phyloP scores from a whole-genome alignment of 306 rosid genomes.

The Ormosia emarginata region DNA sequence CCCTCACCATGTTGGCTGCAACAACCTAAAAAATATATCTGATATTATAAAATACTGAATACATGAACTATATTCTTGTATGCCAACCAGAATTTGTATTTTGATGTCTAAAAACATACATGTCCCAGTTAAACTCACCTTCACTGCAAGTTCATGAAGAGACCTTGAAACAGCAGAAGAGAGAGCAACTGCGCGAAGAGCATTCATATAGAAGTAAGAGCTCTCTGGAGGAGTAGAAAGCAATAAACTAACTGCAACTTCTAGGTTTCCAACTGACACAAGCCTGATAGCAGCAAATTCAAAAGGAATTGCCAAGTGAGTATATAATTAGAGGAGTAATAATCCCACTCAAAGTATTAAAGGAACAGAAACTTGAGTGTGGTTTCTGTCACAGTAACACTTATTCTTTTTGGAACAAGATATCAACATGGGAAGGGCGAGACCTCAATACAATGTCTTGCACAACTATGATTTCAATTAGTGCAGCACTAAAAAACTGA shows the following conservation, averaged over 20 bases:
- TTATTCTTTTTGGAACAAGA: not conserved
- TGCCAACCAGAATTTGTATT: conserved; percentile 16
- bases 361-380: not conserved
- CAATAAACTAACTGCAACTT: conserved; percentile 88
- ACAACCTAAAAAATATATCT: conserved; percentile 62
- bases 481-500: not conserved
- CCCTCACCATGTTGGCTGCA: conserved; percentile 99
- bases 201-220: conserved; percentile 82
- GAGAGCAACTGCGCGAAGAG: conserved; percentile 95
- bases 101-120: conserved; percentile 21
- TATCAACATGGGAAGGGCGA: not conserved
- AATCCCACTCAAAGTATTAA: conserved; percentile 17
- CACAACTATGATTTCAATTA: not conserved
- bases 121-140: conserved; percentile 58
- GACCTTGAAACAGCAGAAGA: conserved; percentile 92
- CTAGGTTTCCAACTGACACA: conserved; percentile 85
- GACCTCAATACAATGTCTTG: conserved; percentile 3
- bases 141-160: conserved; percentile 95
- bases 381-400: conserved; percentile 13
- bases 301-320: conserved; percentile 25
- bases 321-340: conserved; percentile 11
- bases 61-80: conserved; percentile 5
- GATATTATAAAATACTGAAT: conserved; percentile 12
- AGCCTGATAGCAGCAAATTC: conserved; percentile 54
- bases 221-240: conserved; percentile 99